Base-by-base conservation (phyloP, 495 filamentous ascomycete species). In the Xylaria cubensis region DNA sequence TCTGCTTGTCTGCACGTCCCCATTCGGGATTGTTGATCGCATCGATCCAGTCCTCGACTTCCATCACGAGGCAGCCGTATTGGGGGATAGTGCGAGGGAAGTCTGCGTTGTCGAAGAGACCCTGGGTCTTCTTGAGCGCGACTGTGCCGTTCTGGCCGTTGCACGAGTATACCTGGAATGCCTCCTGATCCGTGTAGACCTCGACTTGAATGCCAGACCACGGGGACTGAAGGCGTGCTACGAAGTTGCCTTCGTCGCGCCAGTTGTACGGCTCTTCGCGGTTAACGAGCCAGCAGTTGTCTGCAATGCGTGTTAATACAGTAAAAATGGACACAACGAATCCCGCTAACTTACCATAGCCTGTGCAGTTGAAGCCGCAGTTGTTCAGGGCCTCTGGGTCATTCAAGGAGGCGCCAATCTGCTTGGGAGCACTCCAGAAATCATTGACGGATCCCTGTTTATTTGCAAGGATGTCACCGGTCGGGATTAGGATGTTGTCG, bases 1-100 rank as follows among this genome's bases (percentile, higher is more conserved):
- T 84, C 80, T 92, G 89, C 81, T 87, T 89, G 67, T 72, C 76
- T 62, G 80, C 73, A 71, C 91, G 87, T 15, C 88, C 90, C 93
- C 93, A 95, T 79, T 92, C 83, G 9, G 92, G 92, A 69, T 94
- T 83, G 79, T 94, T 94, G 81, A 95, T 93, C 29, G 84, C 92
- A 76, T 94, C 92, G 75, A 95, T 94, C 89, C 90, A 95, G 77
- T 91, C 88, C 83, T 90, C 81, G 32, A 89, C 87, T 74, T 89
- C 88, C 74, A 94, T 84, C 34, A 94, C 92, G 62, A 93, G 62
- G 76, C 92, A 95, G 34, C 92, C 92, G 76, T 91, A 91, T 81
- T 93, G 82, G 63, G 90, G 83, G 62, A 89, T 86, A 26, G 82
- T 85, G 24, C 87, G 76, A 34, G 83, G 82, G 71, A 84, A 82